These are phyloP conservation scores for Trapa incisa DNA, from an alignment of 345 rosid genomes.

Conservation along the genomic window DNA sequence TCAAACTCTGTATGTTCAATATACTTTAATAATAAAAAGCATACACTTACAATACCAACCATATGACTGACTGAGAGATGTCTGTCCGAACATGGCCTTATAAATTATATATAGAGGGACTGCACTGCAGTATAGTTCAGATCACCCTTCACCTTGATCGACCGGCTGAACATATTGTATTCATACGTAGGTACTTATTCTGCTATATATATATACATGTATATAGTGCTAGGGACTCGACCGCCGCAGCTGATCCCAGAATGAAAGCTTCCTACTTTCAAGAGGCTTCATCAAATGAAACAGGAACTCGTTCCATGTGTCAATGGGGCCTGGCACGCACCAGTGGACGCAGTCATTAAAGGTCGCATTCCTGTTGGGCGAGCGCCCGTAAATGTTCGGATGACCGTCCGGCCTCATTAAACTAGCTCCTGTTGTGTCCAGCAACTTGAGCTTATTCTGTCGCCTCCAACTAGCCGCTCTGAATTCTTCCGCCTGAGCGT, in stretches of 20 bases:
- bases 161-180: no score
- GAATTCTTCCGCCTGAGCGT: conserved; percentile 28
- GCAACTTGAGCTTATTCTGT: conserved; percentile 14
- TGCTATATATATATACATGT: no score
- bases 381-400: conserved; percentile 21
- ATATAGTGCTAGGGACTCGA: not conserved
- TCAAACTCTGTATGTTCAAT: no score
- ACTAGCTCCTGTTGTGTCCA: conserved; percentile 21
- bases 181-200: no score
- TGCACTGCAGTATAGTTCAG: no score
- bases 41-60: no score
- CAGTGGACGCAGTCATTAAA: conserved; percentile 29
- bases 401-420: conserved; percentile 26
- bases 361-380: conserved; percentile 8
- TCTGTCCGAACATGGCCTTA: no score
- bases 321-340: conserved; percentile 40
- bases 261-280: not conserved
- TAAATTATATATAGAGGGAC: no score
- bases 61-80: no score
- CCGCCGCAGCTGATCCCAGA: not conserved
- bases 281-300: conserved; percentile 13
- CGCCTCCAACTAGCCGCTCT: conserved; percentile 7
- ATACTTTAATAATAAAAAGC: no score
- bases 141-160: no score
- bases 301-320: conserved; percentile 33